A percentile compares a stretch with the other conserved stretches of the same genome.
phyloP scores from a whole-genome alignment of 805 yeast genomes.

The Lachancea quebecensis region DNA sequence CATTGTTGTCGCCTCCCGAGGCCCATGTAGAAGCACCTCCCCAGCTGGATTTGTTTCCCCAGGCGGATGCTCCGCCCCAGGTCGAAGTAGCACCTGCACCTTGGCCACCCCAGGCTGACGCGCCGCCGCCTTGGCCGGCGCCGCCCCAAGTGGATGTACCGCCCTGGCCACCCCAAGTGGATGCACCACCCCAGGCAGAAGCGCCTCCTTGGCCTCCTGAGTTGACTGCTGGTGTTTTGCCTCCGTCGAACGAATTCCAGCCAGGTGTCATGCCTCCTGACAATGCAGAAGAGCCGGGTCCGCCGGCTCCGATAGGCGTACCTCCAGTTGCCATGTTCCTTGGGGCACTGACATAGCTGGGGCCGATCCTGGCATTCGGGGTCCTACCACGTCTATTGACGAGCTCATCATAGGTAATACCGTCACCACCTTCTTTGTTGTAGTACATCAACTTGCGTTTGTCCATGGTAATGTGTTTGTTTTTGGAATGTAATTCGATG shows the following conservation, averaged over 20 bases:
- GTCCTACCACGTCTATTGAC: constrained; percentile 44
- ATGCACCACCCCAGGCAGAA: constrained; percentile 32
- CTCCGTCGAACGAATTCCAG: constrained; percentile 50
- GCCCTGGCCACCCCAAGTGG: constrained; percentile 37
- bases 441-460: constrained; percentile 72
- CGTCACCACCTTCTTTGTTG: constrained; percentile 54
- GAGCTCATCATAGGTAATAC: constrained; percentile 74
- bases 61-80: constrained; percentile 35
- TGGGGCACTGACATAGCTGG: constrained; percentile 31
- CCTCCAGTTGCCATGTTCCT: constrained; percentile 30
- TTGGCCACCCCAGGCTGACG: constrained; percentile 39
- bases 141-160: constrained; percentile 36
- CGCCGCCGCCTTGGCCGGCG: constrained; percentile 30
- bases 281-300: constrained; percentile 30
- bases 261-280: constrained; percentile 45
- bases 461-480: constrained; percentile 77
- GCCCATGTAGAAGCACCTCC: constrained; percentile 47
- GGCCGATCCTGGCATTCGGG: constrained; percentile 32
- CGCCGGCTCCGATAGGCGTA: constrained; percentile 26
- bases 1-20: constrained; percentile 30
- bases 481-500: constrained; percentile 88
- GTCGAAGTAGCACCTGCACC: constrained; percentile 34
- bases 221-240: constrained; percentile 37
- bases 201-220: constrained; percentile 29
- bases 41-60: constrained; percentile 35